These are phyloP conservation scores for Eucalyptus guilfoylei DNA, from an alignment of 345 rosid species.

Conservation along the genomic window DNA sequence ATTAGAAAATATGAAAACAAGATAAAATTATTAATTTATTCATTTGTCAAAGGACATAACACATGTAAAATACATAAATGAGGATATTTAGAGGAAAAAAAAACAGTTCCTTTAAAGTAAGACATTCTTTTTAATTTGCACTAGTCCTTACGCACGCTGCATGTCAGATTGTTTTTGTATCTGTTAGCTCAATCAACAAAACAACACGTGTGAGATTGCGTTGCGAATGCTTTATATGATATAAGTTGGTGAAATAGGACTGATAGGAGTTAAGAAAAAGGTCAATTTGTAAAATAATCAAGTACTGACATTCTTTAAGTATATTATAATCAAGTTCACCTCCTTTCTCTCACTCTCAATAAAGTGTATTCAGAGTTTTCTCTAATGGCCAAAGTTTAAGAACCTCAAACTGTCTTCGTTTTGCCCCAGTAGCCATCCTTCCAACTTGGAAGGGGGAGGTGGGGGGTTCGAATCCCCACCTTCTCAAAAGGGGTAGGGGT, in stretches of 20 bases:
- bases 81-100: background rate
- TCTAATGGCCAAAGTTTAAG: background rate
- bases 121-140: background rate
- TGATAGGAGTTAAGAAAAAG: background rate
- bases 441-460: too few relatives aligned
- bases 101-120: background rate
- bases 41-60: too few relatives aligned
- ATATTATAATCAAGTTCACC: background rate
- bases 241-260: background rate
- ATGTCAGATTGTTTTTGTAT: background rate
- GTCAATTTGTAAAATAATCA: background rate
- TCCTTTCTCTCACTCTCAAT: background rate
- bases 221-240: background rate
- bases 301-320: background rate
- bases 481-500: too few relatives aligned
- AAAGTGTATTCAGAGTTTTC: background rate
- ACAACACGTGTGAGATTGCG: background rate
- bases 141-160: background rate
- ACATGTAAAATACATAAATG: background rate
- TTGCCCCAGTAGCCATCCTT: too few relatives aligned
- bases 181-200: background rate
- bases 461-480: too few relatives aligned
- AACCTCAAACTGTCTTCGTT: background rate
- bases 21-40: too few relatives aligned
- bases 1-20: background rate